Percentiles rank a stretch among this genome's conserved stretches.
Evolutionary conservation across 805 yeast genomes (phyloP).

Genomic region (Maudiozyma turicensis): DNA sequence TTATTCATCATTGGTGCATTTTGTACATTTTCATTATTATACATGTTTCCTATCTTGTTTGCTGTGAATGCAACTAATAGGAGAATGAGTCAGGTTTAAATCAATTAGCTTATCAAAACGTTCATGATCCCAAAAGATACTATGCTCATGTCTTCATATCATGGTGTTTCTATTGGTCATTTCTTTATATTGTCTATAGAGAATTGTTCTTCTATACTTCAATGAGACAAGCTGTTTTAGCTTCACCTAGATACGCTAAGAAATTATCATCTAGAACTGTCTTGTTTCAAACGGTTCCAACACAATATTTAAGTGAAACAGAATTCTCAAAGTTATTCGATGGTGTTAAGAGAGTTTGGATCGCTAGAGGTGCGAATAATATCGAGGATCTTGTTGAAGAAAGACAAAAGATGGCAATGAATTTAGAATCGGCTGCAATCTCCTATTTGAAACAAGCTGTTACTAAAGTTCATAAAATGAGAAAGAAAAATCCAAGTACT

Average conservation of each 20-base stretch:
- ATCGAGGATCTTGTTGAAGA: conserved; percentile 46
- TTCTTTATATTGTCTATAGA: conserved; percentile 67
- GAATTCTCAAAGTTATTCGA: conserved; percentile 67
- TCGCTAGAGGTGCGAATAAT: conserved; percentile 52
- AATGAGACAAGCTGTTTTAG: conserved; percentile 62
- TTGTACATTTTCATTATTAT: conserved; percentile 44
- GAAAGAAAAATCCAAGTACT: conserved; percentile 44
- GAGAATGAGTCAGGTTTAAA: conserved; percentile 59
- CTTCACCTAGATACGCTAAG: conserved; percentile 73
- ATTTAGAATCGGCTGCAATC: conserved; percentile 60
- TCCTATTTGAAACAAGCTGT: conserved; percentile 50
- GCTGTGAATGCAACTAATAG: conserved; percentile 76
- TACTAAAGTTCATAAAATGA: conserved; percentile 53
- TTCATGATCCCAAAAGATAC: conserved; percentile 49
- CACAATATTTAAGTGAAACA: conserved; percentile 56
- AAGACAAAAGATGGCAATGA: conserved; percentile 50
- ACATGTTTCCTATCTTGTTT: conserved; percentile 60
- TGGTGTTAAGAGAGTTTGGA: conserved; percentile 77
- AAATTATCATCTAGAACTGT: conserved; percentile 73
- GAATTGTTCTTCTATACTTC: conserved; percentile 74
- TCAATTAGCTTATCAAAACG: conserved; percentile 68
- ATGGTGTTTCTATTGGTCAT: conserved; percentile 66
- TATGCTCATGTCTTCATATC: conserved; percentile 80
- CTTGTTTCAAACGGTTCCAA: conserved; percentile 75
- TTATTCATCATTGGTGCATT: conserved; percentile 45